These are phyloP conservation scores for Paramecium pentaurelia DNA, from an alignment of 73 alveolate species.

Conservation along the genomic window DNA sequence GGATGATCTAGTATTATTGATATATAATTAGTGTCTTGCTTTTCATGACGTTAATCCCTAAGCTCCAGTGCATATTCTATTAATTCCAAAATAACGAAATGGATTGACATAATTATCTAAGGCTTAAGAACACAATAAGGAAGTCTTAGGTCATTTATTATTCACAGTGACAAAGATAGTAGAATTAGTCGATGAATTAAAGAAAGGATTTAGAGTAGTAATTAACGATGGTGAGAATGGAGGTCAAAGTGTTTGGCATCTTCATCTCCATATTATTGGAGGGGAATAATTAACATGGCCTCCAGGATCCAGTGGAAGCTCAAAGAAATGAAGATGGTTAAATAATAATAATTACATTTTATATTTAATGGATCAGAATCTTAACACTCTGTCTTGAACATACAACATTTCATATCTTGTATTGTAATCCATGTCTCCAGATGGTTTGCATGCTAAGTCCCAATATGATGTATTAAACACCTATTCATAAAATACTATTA, in stretches of 20 bases:
- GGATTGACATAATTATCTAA: slow-evolving; percentile 83
- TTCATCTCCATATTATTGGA: slow-evolving; percentile 91
- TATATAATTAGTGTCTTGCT: slow-evolving; percentile 69
- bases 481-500: background rate
- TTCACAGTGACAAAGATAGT: slow-evolving; percentile 74
- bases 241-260: slow-evolving; percentile 86
- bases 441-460: slow-evolving; percentile 54
- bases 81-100: slow-evolving; percentile 89
- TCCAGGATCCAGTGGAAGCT: slow-evolving; percentile 48
- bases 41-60: slow-evolving; percentile 89
- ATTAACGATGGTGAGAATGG: slow-evolving; percentile 89
- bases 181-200: slow-evolving; percentile 70
- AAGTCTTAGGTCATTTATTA: slow-evolving; percentile 82
- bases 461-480: slow-evolving; percentile 51
- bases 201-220: slow-evolving; percentile 91
- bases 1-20: slow-evolving; percentile 63
- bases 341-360: background rate
- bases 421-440: slow-evolving; percentile 52
- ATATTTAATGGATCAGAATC: slow-evolving; percentile 41
- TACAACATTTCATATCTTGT: slow-evolving; percentile 59
- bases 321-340: background rate
- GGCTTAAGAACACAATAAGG: slow-evolving; percentile 79
- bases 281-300: slow-evolving; percentile 82
- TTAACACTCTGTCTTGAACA: slow-evolving; percentile 53
- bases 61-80: slow-evolving; percentile 90